phyloP scores from a whole-genome alignment of 352 stramenopile species.

The Pythium volutum region DNA sequence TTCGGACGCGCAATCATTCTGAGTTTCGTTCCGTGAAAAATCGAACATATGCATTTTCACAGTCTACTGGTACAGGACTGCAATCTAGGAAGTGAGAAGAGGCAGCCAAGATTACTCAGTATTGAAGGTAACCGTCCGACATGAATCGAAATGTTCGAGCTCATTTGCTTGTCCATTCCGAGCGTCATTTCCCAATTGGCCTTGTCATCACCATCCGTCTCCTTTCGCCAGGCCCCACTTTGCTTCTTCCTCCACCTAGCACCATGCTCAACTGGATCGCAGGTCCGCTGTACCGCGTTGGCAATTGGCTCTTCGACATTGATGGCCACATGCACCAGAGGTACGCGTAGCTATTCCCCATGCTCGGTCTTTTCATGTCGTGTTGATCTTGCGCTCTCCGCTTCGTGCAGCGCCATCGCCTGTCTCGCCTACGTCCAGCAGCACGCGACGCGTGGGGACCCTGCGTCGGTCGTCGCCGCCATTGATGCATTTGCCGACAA shows the following conservation, averaged over 20 bases:
- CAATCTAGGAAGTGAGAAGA: background rate
- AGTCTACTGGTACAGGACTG: background rate
- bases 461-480: conserved; percentile 29
- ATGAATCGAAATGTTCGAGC: too few species aligned
- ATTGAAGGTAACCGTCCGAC: background rate
- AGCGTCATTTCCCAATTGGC: too few species aligned
- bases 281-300: background rate
- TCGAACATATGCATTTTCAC: background rate
- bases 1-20: background rate
- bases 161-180: too few species aligned
- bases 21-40: too few species aligned
- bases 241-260: background rate
- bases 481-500: conserved; percentile 38
- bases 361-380: too few species aligned
- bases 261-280: background rate
- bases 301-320: conserved; percentile 2
- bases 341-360: too few species aligned
- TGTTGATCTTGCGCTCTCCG: background rate
- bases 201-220: background rate
- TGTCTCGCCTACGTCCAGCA: conserved; percentile 39
- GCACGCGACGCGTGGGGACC: conserved; percentile 32
- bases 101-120: background rate
- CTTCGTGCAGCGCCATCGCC: background rate
- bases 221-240: background rate
- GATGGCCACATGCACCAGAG: background rate